These are phyloP conservation scores for Huntiella moniliformis DNA, from an alignment of 2,329 filamentous ascomycete species.

Conservation along the genomic window DNA sequence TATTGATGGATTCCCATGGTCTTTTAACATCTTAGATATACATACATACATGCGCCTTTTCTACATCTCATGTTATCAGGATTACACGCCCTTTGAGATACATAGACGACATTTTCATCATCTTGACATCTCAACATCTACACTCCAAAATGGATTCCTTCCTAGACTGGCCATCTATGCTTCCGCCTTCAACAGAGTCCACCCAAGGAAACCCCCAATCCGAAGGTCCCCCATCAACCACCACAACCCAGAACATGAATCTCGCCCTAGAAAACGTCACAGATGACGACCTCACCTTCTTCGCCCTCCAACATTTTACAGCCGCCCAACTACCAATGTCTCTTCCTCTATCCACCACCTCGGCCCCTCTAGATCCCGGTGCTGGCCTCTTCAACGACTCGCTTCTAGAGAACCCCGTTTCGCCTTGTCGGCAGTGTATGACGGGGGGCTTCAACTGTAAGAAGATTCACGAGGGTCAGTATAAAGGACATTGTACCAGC, in stretches of 20 bases:
- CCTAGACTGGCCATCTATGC: neutral
- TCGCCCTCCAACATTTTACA: conserved; percentile 38
- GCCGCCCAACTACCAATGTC: conserved; percentile 21
- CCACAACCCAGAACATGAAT: conserved; percentile 24
- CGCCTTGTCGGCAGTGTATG: conserved; percentile 34
- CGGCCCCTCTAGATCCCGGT: conserved; percentile 6
- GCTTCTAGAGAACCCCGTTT: conserved; percentile 25
- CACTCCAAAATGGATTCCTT: neutral
- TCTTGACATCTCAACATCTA: neutral
- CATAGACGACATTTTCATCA: neutral
- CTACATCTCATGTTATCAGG: neutral
- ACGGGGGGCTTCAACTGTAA: conserved; percentile 39
- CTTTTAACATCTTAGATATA: neutral
- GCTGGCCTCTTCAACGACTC: conserved; percentile 13
- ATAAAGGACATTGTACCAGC: conserved; percentile 41
- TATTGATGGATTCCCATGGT: neutral
- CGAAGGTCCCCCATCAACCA: conserved; percentile 19
- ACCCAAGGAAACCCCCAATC: neutral
- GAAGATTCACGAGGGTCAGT: conserved; percentile 37
- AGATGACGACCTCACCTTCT: conserved; percentile 41
- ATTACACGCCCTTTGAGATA: neutral
- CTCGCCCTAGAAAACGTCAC: conserved; percentile 35
- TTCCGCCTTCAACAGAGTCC: neutral
- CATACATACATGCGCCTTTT: neutral
- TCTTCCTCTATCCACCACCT: neutral